A percentile compares a stretch with the other conserved stretches of the same genome.
These are phyloP conservation scores for Boletus mariae DNA, from an alignment of 1,284 basidiomycete genomes.

Conservation along the genomic window DNA sequence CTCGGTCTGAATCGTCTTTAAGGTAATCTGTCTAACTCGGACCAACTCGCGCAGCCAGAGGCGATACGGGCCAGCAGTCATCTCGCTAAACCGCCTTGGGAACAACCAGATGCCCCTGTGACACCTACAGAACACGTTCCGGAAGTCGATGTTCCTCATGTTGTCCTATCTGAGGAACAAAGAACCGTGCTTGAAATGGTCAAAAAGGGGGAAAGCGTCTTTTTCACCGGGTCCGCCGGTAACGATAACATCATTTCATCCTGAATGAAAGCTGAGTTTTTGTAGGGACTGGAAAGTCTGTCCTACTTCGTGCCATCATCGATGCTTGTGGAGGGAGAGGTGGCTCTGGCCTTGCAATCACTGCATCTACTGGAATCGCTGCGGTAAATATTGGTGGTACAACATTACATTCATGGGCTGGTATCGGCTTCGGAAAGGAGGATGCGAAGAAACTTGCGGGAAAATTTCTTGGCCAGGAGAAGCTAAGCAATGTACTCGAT, in stretches of 20 bases:
- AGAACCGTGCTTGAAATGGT: slow-evolving; percentile 49
- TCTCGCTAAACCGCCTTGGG: background rate
- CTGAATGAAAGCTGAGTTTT: slow-evolving; percentile 7
- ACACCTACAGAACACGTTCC: background rate
- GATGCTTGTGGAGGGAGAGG: slow-evolving; percentile 50
- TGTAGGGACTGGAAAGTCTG: slow-evolving; percentile 91
- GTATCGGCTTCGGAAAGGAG: slow-evolving; percentile 83
- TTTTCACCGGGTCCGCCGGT: slow-evolving; percentile 86
- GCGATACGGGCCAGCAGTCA: background rate
- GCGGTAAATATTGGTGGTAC: slow-evolving; percentile 92
- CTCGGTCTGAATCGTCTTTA: slow-evolving; percentile 1
- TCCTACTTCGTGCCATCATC: slow-evolving; percentile 90
- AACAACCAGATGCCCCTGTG: background rate
- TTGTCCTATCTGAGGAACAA: slow-evolving; percentile 49
- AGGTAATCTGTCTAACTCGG: slow-evolving; percentile 8
- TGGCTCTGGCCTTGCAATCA: slow-evolving; percentile 80
- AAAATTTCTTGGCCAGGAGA: slow-evolving; percentile 59
- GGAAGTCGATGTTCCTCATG: background rate
- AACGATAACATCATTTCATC: slow-evolving; percentile 13
- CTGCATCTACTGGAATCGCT: slow-evolving; percentile 91
- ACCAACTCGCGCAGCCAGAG: background rate
- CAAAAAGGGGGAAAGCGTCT: slow-evolving; percentile 54
- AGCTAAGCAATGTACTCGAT: slow-evolving; percentile 63
- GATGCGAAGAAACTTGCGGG: slow-evolving; percentile 56
- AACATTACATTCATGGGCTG: slow-evolving; percentile 91